Conservation (phyloP, 129 eudicot genomes). For the Ambrosia trifida region DNA sequence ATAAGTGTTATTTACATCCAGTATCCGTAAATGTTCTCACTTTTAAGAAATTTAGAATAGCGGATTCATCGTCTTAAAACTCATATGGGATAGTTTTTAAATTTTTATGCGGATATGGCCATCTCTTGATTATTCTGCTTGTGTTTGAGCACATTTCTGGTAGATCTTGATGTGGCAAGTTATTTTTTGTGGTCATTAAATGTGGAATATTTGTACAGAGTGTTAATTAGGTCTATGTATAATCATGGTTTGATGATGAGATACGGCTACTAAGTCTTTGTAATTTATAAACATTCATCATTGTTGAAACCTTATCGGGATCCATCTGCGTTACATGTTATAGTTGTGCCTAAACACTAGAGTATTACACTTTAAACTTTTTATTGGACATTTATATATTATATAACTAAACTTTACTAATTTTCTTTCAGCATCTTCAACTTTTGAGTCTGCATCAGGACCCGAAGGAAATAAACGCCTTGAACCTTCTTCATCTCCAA, state of each 20-base stretch:
- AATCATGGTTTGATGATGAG: not conserved
- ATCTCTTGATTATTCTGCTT: constrained; percentile 19
- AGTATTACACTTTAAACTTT: not conserved
- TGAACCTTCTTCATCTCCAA: constrained; percentile 43
- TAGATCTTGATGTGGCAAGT: constrained; percentile 5
- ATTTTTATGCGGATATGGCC: constrained; percentile 7
- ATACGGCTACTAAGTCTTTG: not conserved
- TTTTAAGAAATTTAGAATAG: too few species aligned
- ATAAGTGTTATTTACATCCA: too few species aligned
- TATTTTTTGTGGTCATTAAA: constrained; percentile 22
- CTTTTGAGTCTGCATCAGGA: constrained; percentile 36
- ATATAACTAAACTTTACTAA: constrained; percentile 13
- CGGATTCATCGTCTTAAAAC: too few species aligned
- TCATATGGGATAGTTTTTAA: constrained; percentile 10
- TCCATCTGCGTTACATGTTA: constrained; percentile 7
- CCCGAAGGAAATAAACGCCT: constrained; percentile 43
- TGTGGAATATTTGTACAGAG: constrained; percentile 14
- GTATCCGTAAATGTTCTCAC: too few species aligned
- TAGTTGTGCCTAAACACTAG: not conserved
- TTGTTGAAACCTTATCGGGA: too few species aligned
- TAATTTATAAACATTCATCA: constrained; percentile 15
- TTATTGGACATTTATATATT: not conserved
- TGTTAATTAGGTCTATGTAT: constrained; percentile 16
- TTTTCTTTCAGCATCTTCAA: constrained; percentile 48
- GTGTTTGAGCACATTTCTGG: constrained; percentile 27